Percentiles rank a stretch among this genome's conserved stretches.
phyloP scores from a whole-genome alignment of 208 protist genomes.

The Naegleria lovaniensis region DNA sequence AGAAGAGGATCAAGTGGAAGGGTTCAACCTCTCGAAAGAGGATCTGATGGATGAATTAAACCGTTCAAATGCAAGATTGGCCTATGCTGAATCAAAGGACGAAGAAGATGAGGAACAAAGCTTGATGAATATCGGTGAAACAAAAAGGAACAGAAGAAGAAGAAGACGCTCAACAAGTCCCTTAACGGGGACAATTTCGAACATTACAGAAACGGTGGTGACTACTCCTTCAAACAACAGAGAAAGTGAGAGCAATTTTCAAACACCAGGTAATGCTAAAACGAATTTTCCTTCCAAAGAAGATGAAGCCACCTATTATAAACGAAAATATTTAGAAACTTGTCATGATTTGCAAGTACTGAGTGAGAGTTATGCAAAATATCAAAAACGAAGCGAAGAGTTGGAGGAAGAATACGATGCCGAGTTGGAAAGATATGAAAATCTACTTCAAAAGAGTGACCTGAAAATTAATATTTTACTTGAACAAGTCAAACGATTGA shows the following conservation, averaged over 20 bases:
- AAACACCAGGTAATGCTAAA: too few species aligned
- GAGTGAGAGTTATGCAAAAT: not conserved
- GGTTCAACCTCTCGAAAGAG: not conserved
- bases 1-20: not conserved
- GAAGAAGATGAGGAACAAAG: not conserved
- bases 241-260: too few species aligned
- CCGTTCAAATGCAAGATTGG: not conserved
- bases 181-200: too few species aligned
- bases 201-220: too few species aligned
- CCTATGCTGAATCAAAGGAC: not conserved
- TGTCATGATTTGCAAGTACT: not conserved
- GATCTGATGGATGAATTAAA: not conserved
- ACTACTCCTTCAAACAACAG: too few species aligned
- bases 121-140: not conserved
- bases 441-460: not conserved
- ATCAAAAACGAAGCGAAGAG: not conserved
- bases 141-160: not conserved
- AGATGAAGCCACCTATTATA: not conserved
- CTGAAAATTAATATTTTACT: not conserved
- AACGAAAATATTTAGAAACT: not conserved
- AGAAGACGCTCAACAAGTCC: not conserved
- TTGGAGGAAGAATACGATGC: not conserved
- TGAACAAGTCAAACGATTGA: not conserved
- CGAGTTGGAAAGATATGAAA: not conserved
- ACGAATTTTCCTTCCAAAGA: not conserved